A percentile compares a stretch with the other conserved stretches of the same genome.
These are phyloP conservation scores for Saccharomyces uvarum DNA, from an alignment of 1,139 yeast genomes.

Conservation along the genomic window DNA sequence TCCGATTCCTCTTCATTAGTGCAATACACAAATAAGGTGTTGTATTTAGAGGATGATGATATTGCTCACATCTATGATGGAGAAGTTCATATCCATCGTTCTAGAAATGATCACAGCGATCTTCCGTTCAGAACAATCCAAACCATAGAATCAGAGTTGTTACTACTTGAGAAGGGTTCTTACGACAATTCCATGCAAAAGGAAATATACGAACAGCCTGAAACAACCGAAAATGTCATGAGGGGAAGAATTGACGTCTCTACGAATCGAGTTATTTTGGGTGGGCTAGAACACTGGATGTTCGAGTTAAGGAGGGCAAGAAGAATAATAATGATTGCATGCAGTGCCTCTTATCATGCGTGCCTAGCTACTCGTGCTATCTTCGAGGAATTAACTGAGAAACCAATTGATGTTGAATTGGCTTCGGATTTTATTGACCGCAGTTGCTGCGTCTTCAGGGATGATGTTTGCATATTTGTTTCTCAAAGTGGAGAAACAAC, in stretches of 20 bases:
- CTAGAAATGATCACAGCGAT: conserved; percentile 82
- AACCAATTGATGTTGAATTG: conserved; percentile 91
- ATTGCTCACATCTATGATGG: conserved; percentile 98
- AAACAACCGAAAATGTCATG: conserved; percentile 96
- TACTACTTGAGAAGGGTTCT: conserved; percentile 96
- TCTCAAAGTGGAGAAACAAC: conserved; percentile 99
- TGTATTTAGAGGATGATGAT: conserved; percentile 95
- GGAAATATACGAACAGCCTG: conserved; percentile 98
- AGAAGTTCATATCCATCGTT: conserved; percentile 95
- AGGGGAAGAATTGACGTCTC: conserved; percentile 97
- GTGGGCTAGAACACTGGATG: conserved; percentile 81
- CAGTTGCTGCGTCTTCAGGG: conserved; percentile 92
- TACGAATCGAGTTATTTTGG: conserved; percentile 66
- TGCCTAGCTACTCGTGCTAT: conserved; percentile 94
- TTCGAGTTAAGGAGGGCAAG: conserved; percentile 90
- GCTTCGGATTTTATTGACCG: conserved; percentile 97
- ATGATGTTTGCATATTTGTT: conserved; percentile 94
- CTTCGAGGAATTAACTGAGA: conserved; percentile 93
- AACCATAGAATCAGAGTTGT: conserved; percentile 92
- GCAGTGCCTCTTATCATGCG: conserved; percentile 98
- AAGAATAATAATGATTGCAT: conserved; percentile 95
- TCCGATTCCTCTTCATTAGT: conserved; percentile 96
- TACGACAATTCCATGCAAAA: conserved; percentile 97
- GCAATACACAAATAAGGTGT: conserved; percentile 93
- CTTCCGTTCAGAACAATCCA: conserved; percentile 92